Conservation (phyloP, 2,329 filamentous ascomycete species). For the Cercospora sp. region DNA sequence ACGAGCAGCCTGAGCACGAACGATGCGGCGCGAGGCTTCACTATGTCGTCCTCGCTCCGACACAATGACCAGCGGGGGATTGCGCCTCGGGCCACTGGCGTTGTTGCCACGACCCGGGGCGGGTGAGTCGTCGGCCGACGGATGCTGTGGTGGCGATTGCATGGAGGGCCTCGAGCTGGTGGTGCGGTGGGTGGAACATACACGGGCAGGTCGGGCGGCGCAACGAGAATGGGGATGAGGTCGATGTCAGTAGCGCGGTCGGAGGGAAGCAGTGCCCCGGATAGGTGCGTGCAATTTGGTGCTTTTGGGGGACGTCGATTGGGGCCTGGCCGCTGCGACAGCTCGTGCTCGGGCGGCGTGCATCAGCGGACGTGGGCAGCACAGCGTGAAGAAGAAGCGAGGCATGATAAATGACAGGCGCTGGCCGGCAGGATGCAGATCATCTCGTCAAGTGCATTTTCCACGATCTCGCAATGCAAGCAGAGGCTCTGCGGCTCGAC, state of each 20-base stretch:
- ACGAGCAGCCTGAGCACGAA: constrained; percentile 38
- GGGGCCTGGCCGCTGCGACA: neutral
- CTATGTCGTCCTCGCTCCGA: constrained; percentile 36
- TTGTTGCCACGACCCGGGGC: neutral
- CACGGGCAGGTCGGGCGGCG: neutral
- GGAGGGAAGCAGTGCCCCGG: neutral
- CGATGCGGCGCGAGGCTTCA: constrained; percentile 36
- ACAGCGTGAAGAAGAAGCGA: neutral
- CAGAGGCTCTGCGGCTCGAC: constrained; percentile 16
- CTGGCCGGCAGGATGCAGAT: constrained; percentile 6
- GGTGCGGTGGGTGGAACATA: neutral
- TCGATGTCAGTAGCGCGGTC: neutral
- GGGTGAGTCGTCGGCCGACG: neutral
- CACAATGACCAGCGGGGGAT: constrained; percentile 37
- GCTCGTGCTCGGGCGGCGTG: neutral
- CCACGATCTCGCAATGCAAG: constrained; percentile 7
- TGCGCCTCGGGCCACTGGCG: constrained; percentile 16
- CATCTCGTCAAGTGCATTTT: constrained; percentile 8
- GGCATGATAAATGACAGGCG: neutral
- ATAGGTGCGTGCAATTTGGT: neutral
- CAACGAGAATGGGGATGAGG: neutral
- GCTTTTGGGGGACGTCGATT: neutral
- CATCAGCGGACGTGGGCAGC: neutral
- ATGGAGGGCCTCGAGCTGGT: neutral
- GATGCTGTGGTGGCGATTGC: neutral